Evolutionary conservation across 345 rosid species (phyloP).

Genomic region (Ceriops tagal): DNA sequence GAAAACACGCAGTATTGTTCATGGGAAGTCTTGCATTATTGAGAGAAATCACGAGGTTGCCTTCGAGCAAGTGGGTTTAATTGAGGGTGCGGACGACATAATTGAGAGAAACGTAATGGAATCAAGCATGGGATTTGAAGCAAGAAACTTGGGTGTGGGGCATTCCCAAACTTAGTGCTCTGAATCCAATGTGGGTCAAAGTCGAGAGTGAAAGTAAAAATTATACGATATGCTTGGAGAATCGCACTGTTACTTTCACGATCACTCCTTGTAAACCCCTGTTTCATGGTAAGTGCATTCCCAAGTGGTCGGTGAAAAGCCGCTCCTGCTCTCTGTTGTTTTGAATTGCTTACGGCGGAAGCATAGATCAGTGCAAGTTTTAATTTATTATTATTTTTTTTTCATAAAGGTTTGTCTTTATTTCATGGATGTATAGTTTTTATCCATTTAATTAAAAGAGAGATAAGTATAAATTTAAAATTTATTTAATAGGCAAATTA

Average conservation of each 20-base stretch:
- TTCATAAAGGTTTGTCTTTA: not conserved
- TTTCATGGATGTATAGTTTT: too few relatives aligned
- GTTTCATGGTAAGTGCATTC: slow-evolving; percentile 5
- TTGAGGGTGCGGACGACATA: too few relatives aligned
- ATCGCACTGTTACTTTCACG: not conserved
- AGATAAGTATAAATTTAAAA: too few relatives aligned
- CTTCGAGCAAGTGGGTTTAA: too few relatives aligned
- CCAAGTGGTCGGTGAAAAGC: not conserved
- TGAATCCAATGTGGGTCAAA: not conserved
- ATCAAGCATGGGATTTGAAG: not conserved
- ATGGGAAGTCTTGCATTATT: too few relatives aligned
- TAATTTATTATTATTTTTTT: not conserved
- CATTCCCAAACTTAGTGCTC: not conserved
- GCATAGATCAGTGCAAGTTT: not conserved
- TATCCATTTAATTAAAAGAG: too few relatives aligned
- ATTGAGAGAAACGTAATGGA: too few relatives aligned
- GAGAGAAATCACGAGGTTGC: too few relatives aligned
- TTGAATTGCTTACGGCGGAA: not conserved
- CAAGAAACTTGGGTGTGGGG: not conserved
- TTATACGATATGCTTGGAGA: slow-evolving; percentile 6
- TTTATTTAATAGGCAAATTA: too few relatives aligned
- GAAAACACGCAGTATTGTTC: too few relatives aligned
- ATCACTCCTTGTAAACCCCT: slow-evolving; percentile 1
- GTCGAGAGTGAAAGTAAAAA: not conserved
- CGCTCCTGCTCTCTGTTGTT: slow-evolving; percentile 10